A percentile compares a stretch with the other conserved stretches of the same genome.
Conservation (phyloP, 768 basidiomycete genomes). For the Scleroderma citrinum region DNA sequence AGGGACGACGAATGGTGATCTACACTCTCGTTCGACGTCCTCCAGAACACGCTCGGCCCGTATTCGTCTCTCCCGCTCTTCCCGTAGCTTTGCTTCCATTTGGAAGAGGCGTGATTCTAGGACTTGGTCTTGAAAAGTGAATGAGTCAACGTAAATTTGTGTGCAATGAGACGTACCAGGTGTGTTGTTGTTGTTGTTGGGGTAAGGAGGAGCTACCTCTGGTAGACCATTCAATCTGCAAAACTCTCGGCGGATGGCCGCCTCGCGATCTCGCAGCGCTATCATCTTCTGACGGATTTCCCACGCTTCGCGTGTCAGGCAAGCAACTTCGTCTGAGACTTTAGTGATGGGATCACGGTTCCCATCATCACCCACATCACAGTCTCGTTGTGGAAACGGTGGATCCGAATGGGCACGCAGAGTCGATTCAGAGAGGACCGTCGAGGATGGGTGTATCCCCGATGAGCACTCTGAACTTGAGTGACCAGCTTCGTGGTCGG, state of each 20-base stretch:
- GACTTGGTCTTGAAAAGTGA: constrained; percentile 9
- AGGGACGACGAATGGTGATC: constrained; percentile 51
- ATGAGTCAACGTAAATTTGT: not conserved
- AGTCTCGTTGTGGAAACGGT: not conserved
- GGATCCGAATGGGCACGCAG: not conserved
- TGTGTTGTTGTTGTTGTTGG: not conserved
- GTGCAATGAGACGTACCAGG: not conserved
- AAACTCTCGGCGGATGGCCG: constrained; percentile 18
- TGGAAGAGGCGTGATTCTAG: constrained; percentile 20
- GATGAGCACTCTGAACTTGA: not conserved
- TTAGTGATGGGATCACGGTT: not conserved
- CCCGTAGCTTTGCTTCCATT: constrained; percentile 31
- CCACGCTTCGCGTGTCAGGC: constrained; percentile 23
- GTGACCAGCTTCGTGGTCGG: not conserved
- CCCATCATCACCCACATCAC: not conserved
- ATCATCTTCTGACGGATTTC: constrained; percentile 21
- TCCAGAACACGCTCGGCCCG: constrained; percentile 39
- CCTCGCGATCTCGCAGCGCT: constrained; percentile 20
- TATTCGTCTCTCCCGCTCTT: constrained; percentile 32
- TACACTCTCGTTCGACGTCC: constrained; percentile 47
- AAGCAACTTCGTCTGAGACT: not conserved
- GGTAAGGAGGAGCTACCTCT: not conserved
- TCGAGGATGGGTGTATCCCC: not conserved
- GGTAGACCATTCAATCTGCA: constrained; percentile 9
- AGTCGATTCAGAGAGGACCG: not conserved